Evolutionary conservation across 139 green algal species (phyloP).

Genomic region (Chlamydomonas applanata): DNA sequence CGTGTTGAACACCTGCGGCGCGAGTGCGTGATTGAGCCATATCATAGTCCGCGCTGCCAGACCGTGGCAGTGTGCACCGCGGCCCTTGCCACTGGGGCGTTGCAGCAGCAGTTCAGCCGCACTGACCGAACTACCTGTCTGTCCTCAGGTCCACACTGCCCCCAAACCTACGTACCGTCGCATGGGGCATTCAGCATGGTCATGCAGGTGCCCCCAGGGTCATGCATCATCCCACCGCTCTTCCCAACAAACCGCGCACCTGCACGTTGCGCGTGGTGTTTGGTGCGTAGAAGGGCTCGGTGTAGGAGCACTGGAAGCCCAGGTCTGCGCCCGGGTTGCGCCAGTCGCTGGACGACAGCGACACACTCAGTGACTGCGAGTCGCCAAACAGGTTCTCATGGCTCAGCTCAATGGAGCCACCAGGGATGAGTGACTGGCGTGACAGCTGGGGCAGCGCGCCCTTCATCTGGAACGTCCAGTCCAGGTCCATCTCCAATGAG

Average conservation of each 20-base stretch:
- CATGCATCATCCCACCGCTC: too few relatives aligned
- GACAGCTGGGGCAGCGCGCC: slow-evolving; percentile 42
- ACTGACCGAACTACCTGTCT: not conserved
- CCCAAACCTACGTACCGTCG: not conserved
- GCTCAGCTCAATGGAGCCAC: slow-evolving; percentile 53
- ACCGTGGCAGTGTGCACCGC: not conserved
- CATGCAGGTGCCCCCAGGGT: too few relatives aligned
- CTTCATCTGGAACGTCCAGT: slow-evolving; percentile 60
- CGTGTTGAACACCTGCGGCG: slow-evolving; percentile 72
- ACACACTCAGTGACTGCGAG: slow-evolving; percentile 41
- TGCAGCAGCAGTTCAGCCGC: not conserved
- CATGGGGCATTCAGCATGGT: too few relatives aligned
- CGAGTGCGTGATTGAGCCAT: not conserved
- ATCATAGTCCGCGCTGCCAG: not conserved
- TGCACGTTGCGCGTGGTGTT: slow-evolving; percentile 58
- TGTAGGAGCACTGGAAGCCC: slow-evolving; percentile 43
- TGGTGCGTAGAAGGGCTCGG: slow-evolving; percentile 55
- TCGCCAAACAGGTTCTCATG: slow-evolving; percentile 64
- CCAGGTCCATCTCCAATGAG: slow-evolving; percentile 52
- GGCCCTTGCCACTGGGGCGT: too few relatives aligned
- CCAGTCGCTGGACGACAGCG: slow-evolving; percentile 54
- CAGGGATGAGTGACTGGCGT: slow-evolving; percentile 52
- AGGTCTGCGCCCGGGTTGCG: slow-evolving; percentile 41
- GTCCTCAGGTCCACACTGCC: too few relatives aligned
- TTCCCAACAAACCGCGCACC: slow-evolving; percentile 9